These are phyloP conservation scores for Phylloporus rhodoxanthus DNA, from an alignment of 768 basidiomycete genomes.

Conservation along the genomic window DNA sequence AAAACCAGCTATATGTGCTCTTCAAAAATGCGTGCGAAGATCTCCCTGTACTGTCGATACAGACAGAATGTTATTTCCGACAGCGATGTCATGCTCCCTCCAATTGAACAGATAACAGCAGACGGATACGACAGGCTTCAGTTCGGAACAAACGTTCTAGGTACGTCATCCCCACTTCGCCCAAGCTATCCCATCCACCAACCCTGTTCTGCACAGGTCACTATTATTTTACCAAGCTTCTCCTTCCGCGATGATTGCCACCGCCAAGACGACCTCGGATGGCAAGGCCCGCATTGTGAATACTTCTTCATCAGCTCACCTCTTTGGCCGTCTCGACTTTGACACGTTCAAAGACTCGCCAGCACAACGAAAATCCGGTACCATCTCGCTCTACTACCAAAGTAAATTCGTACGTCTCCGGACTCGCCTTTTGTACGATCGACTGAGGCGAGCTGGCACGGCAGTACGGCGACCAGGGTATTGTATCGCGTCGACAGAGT, in stretches of 20 bases:
- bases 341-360: constrained; percentile 37
- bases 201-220: constrained; percentile 37
- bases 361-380: constrained; percentile 17
- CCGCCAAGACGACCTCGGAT: constrained; percentile 35
- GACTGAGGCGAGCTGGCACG: constrained; percentile 33
- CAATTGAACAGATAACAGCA: constrained; percentile 35
- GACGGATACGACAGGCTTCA: constrained; percentile 40
- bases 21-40: constrained; percentile 45
- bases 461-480: constrained; percentile 41
- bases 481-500: constrained; percentile 43
- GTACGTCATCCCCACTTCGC: constrained; percentile 14
- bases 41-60: neutral
- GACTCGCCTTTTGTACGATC: neutral
- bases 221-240: constrained; percentile 50
- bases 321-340: constrained; percentile 34
- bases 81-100: constrained; percentile 46
- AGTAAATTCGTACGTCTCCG: constrained; percentile 39
- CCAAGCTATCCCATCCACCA: neutral
- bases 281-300: constrained; percentile 44
- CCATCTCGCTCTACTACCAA: constrained; percentile 27
- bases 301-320: constrained; percentile 38
- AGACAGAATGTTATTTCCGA: neutral
- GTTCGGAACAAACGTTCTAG: constrained; percentile 38
- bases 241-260: constrained; percentile 43
- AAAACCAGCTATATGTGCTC: too few species aligned